A percentile compares a stretch with the other conserved stretches of the same genome.
Conservation (phyloP, 768 basidiomycete species). For the Lactarius sp. region DNA sequence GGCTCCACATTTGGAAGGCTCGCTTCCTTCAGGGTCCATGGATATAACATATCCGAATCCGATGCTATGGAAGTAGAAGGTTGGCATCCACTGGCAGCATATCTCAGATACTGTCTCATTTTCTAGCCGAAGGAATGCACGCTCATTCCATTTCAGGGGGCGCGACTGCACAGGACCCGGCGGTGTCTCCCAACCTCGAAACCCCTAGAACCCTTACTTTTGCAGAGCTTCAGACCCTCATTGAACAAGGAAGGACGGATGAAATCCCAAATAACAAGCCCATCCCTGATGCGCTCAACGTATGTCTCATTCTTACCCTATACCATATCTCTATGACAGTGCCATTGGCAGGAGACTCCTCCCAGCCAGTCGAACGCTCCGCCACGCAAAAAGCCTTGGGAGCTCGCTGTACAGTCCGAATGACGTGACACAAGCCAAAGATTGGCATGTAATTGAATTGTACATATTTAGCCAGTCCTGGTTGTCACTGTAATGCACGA, state of each 20-base stretch:
- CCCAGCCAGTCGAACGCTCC: constrained; percentile 53
- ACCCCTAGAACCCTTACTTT: constrained; percentile 51
- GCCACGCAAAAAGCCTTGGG: constrained; percentile 67
- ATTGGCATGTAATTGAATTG: too few species aligned
- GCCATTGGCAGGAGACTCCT: constrained; percentile 41
- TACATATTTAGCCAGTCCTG: too few species aligned
- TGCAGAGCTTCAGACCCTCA: constrained; percentile 61
- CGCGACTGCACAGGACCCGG: not conserved
- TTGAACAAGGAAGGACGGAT: constrained; percentile 65
- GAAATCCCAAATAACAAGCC: constrained; percentile 74
- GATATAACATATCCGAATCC: constrained; percentile 11
- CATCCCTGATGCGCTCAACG: constrained; percentile 65
- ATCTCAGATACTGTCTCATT: not conserved
- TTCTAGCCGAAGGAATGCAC: not conserved
- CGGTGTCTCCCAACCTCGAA: constrained; percentile 6
- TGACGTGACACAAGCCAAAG: not conserved
- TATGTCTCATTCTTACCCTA: constrained; percentile 31
- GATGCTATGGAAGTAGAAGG: constrained; percentile 18
- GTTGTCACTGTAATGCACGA: too few species aligned
- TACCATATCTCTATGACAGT: not conserved
- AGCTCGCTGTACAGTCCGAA: constrained; percentile 29
- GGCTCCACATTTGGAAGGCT: not conserved
- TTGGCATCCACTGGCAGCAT: not conserved
- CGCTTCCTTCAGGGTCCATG: constrained; percentile 9
- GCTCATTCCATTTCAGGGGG: not conserved